Percentiles rank a stretch among this genome's conserved stretches.
These are phyloP conservation scores for Penicillium robsamsonii DNA, from an alignment of 495 filamentous ascomycete genomes.

Conservation along the genomic window DNA sequence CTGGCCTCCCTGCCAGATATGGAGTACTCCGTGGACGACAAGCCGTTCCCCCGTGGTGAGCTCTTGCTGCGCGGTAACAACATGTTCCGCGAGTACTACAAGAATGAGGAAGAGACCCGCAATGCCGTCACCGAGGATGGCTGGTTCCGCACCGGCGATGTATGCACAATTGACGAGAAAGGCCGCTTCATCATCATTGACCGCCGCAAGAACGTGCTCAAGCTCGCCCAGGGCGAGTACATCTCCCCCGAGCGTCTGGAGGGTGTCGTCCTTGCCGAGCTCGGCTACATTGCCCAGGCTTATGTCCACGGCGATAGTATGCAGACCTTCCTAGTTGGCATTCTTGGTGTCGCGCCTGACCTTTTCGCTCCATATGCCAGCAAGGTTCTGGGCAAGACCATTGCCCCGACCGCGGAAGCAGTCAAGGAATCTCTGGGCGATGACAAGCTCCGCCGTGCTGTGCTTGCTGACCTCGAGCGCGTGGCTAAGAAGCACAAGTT, in stretches of 20 bases:
- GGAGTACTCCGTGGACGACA: constrained; percentile 88
- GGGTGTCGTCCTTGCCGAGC: constrained; percentile 83
- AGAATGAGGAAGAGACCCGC: constrained; percentile 79
- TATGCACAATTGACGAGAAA: constrained; percentile 74
- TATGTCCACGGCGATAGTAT: constrained; percentile 90
- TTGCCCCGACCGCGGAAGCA: constrained; percentile 58
- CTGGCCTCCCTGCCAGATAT: constrained; percentile 88
- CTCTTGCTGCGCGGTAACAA: constrained; percentile 76
- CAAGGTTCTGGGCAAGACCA: constrained; percentile 66
- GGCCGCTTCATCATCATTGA: constrained; percentile 93
- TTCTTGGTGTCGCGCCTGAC: constrained; percentile 84
- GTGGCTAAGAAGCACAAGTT: constrained; percentile 84
- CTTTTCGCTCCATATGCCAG: constrained; percentile 75
- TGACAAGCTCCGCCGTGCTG: constrained; percentile 65
- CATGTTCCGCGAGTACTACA: constrained; percentile 82
- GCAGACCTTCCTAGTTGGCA: constrained; percentile 77
- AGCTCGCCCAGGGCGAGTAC: constrained; percentile 97
- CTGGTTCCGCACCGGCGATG: constrained; percentile 97
- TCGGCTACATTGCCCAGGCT: constrained; percentile 70
- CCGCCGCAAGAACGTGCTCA: constrained; percentile 96
- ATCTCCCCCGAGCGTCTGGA: constrained; percentile 96
- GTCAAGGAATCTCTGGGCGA: constrained; percentile 66
- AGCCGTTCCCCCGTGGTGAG: constrained; percentile 91
- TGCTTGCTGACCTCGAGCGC: constrained; percentile 75
- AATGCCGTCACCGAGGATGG: constrained; percentile 83